These are phyloP conservation scores for Ulmus americana DNA, from an alignment of 331 rosid genomes.

Conservation along the genomic window DNA sequence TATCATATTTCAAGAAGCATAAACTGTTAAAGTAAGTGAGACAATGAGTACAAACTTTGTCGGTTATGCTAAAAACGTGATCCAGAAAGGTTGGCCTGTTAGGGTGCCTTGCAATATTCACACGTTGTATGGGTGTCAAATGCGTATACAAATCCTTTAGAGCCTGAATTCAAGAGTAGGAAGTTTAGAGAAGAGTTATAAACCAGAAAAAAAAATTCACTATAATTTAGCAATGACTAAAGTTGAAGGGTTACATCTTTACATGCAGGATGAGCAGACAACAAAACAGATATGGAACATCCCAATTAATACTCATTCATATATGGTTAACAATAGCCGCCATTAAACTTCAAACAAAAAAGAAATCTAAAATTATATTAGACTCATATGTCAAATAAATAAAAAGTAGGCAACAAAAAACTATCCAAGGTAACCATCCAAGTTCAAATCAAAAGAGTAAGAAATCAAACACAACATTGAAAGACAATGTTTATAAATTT, in stretches of 20 bases:
- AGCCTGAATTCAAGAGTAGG: conserved; percentile 54
- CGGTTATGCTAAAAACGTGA: conserved; percentile 82
- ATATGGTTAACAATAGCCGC: background rate
- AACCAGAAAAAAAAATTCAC: conserved; percentile 6
- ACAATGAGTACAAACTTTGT: conserved; percentile 46
- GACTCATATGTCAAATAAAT: no score
- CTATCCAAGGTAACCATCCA: no score
- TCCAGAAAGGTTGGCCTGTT: conserved; percentile 96
- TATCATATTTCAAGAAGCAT: conserved; percentile 18
- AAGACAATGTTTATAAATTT: background rate
- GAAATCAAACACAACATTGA: background rate
- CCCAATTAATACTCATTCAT: background rate
- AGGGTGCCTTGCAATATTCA: conserved; percentile 85
- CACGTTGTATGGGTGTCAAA: conserved; percentile 85
- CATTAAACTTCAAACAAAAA: background rate
- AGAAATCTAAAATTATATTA: no score
- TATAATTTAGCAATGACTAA: background rate
- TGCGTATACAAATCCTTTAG: conserved; percentile 54
- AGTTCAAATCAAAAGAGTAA: background rate
- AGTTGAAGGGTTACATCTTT: background rate
- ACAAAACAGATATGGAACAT: background rate
- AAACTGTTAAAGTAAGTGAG: conserved; percentile 5
- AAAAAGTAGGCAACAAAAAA: no score
- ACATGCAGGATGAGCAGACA: background rate
- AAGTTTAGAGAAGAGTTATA: conserved; percentile 11